Base-by-base conservation (phyloP, 176 grass and related monocot genomes). In the Oryza rufipogon region DNA sequence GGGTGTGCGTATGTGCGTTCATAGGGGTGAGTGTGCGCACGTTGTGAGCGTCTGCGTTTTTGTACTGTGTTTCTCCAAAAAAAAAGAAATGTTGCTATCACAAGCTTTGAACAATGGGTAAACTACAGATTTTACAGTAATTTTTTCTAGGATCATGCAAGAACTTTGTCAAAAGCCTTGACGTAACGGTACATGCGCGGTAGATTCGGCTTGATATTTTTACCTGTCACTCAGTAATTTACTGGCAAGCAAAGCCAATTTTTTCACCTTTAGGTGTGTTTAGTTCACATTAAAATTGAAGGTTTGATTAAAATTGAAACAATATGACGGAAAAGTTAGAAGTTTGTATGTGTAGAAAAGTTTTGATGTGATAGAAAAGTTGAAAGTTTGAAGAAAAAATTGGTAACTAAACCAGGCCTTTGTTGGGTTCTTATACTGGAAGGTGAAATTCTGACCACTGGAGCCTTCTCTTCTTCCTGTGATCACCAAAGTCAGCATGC, bases 181-280 rank as follows among this genome's bases (percentile, higher is more conserved):
- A 71, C 58, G 48, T 81, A 67, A 71, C 66, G 1, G 7, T 45
- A 58, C 23, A 39, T 54, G 48, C 17, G 47, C 4, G 7, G 79
- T 81, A 60, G 12, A 81, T 81, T 56, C 19, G 19, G 47, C 19
- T 36, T 22, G 11, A 71, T 81, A 54, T 71, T 71, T 71, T 71
- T 41, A 81, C 47, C 42, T 28, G 13, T 28, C n/a, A 48, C 19
- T 9, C 42, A 2, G 19, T 11, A 68, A 33, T 68, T 38, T 17
- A 58, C 8, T 25, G 23, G 6, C 48, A 58, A 51, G 65, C 34
- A 69, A 71, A 38, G 14, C 5, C 9, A 36, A 56, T 3, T 7
- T n/a, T 52, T 56, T 54, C 23, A 54, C 11, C 11, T 8, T 25
- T 28, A 1, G 1, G 1, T 28, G 1, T 28, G 28, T 28, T 28